Base-by-base conservation (phyloP, 2,329 filamentous ascomycete genomes). In the Beauveria caledonica region DNA sequence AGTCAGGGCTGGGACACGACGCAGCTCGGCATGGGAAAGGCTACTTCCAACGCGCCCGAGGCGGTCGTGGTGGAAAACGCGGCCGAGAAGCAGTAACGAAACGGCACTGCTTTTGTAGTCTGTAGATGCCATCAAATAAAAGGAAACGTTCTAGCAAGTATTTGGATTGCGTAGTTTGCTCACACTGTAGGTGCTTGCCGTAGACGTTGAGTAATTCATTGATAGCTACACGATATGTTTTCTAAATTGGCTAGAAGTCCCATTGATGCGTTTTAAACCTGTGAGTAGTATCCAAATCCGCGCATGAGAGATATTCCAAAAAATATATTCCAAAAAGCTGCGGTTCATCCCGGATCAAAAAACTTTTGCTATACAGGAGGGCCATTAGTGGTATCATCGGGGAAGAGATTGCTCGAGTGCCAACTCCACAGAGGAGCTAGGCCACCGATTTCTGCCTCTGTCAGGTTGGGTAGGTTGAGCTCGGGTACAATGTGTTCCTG, bases 1-100 rank as follows among this genome's bases (percentile, higher is more conserved):
- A 76, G 75, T 25, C 79, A 93, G 62, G 92, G 92, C 3, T 96
- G 88, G 75, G 91, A 96, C 70, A 87, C 84, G 0, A 64, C 73
- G 2, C 78, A 82, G 69, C 71, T 84, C 13, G 81, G 81, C 1
- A 64, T 79, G 1, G 74, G 68, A 63, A 72, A 69, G 58, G 5
- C 58, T 13, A 69, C 73, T 48, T 42, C 52, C 13, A 42, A 46
- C 5, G 19, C 39, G 1, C 19, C 46, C 21, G 39, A 60, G 33
- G 33, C 52, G 15, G 13, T 54, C 9, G 48, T 29, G 11, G 19
- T 49, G 21, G 33, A 51, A 19, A 44, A 51, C 10, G 17, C 15
- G 6, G 8, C 23, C 13, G n/a, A 44, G 4, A 44, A 58, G 8
- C 36, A 50, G 19, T 42, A 45, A n/a, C 23, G 10, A 21, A 5